Conservation (phyloP, 2,329 filamentous ascomycete species). For the Pestalotiopsis sp. region DNA sequence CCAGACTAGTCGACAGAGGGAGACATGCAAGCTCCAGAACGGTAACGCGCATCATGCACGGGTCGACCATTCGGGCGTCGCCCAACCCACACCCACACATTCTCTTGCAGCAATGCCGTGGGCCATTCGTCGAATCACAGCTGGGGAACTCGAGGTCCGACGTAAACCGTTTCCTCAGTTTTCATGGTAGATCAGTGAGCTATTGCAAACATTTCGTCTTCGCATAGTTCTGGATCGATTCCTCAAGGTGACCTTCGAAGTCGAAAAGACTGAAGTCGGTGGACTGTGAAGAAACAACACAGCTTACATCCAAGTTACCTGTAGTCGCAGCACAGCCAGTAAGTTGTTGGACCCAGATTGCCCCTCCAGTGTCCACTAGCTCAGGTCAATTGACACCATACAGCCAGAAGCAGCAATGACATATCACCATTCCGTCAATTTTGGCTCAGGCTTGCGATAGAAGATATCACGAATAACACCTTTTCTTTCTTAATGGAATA, state of each 20-base stretch:
- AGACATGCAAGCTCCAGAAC: neutral
- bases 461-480: neutral
- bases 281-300: no score
- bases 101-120: neutral
- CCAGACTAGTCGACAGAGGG: neutral
- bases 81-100: neutral
- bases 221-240: neutral
- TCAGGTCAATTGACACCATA: neutral
- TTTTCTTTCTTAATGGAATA: neutral
- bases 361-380: neutral
- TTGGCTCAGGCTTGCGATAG: neutral
- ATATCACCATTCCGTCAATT: neutral
- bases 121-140: neutral
- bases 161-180: neutral
- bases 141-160: constrained; percentile 5
- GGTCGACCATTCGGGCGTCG: constrained; percentile 2
- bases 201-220: neutral
- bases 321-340: neutral
- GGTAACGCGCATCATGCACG: neutral
- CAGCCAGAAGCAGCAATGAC: neutral
- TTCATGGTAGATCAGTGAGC: neutral
- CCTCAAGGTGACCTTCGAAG: neutral
- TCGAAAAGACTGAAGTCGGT: neutral
- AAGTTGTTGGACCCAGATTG: neutral
- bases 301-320: no score